Base-by-base conservation (phyloP, 2,329 filamentous ascomycete species). In the Talaromyces sp. region DNA sequence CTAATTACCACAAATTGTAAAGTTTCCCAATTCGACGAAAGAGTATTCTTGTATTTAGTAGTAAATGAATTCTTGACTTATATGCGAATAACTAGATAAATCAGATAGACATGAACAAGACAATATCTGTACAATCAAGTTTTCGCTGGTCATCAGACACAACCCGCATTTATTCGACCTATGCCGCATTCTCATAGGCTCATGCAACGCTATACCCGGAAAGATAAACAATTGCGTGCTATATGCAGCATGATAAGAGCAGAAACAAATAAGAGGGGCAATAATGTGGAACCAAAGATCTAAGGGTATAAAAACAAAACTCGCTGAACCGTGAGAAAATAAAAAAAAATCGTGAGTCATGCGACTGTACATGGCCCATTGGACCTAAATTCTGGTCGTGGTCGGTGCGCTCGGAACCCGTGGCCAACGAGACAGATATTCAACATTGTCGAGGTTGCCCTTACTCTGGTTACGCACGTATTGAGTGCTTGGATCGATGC, bases 381-480 rank as follows among this genome's bases (percentile, higher is more conserved):
- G n/a, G 22, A 10, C 15, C 8, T 17, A 1, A 7, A 10, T 8
- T 19, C 17, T 19, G 45, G 31, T 48, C 5, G 45, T 48, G 10
- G 33, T 35, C 10, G 50, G 56, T 5, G 40, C 33, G 15, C 21
- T 48, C 5, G 41, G 9, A 7, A 74, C 68, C 15, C 73, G 70
- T 9, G 74, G 74, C 72, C 73, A 76, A 19, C 74, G 73, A 15
- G 73, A 75, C 36, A 76, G 70, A 13, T 71, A 60, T 53, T 76
- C 74, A 15, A 75, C 71, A 53, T 76, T 73, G 50, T 75, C 74
- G 31, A 76, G 63, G 2, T 69, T 66, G 3, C 73, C 73, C 67
- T 74, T 72, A 64, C 73, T 71, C 55, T 73, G 71, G 66, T 76
- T 76, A 52, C 92, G 89, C 66, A 97, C 95, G 73, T 93, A 95